Conservation (phyloP, 768 basidiomycete genomes). For the Filobasidium floriforme region DNA sequence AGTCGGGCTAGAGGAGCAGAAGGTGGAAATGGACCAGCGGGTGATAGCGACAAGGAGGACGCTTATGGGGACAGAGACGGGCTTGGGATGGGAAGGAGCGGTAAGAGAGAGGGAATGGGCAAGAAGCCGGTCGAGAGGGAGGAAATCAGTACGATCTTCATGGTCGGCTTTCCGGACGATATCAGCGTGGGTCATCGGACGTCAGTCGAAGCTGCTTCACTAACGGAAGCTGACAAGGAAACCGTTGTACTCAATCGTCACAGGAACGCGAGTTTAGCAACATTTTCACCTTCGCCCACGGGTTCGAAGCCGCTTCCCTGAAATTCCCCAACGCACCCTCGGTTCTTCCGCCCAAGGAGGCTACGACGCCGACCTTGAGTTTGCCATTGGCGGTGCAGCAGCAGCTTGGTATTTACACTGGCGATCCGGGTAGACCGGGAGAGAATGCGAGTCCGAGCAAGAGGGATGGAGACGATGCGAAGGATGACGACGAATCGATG, state of each 20-base stretch:
- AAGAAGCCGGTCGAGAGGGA: slow-evolving; percentile 47
- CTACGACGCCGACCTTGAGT: slow-evolving; percentile 8
- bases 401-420: slow-evolving; percentile 10
- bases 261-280: slow-evolving; percentile 99
- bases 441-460: slow-evolving; percentile 1
- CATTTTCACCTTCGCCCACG: slow-evolving; percentile 93
- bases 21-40: not conserved
- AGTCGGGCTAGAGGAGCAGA: not conserved
- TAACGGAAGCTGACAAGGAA: not conserved
- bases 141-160: slow-evolving; percentile 94
- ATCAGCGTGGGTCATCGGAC: slow-evolving; percentile 70
- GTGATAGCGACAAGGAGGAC: not conserved
- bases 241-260: not conserved
- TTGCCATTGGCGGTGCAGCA: slow-evolving; percentile 21
- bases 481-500: slow-evolving; percentile 7
- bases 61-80: not conserved
- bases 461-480: not conserved
- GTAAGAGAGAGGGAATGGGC: not conserved
- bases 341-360: slow-evolving; percentile 6
- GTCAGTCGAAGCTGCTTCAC: not conserved
- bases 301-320: slow-evolving; percentile 94
- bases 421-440: not conserved
- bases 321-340: slow-evolving; percentile 80
- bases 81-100: not conserved
- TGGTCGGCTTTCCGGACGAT: slow-evolving; percentile 97